Evolutionary conservation across 805 yeast species (phyloP).

Genomic region (Kodamaea neixiangensis): DNA sequence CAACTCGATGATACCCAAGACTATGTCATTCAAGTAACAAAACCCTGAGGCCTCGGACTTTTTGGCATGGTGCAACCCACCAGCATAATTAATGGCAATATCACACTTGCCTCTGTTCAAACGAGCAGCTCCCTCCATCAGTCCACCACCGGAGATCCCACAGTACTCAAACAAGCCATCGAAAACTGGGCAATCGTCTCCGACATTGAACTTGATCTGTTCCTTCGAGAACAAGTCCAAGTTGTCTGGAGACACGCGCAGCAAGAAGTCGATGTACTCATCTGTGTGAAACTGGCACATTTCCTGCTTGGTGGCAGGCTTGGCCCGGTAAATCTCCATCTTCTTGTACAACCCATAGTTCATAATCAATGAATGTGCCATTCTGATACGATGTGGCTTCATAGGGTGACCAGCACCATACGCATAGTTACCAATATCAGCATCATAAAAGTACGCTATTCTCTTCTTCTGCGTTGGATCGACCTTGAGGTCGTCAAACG

Average conservation of each 20-base stretch:
- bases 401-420: constrained; percentile 99
- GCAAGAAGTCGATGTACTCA: constrained; percentile 90
- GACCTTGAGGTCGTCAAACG: constrained; percentile 47
- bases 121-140: constrained; percentile 86
- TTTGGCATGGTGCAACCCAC: constrained; percentile 92
- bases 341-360: constrained; percentile 94
- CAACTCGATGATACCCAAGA: constrained; percentile 76
- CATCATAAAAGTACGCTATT: constrained; percentile 47
- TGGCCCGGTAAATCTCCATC: constrained; percentile 96
- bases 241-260: constrained; percentile 90
- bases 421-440: constrained; percentile 97
- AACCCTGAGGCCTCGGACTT: constrained; percentile 89
- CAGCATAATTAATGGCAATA: constrained; percentile 91
- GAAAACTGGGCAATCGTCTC: constrained; percentile 87
- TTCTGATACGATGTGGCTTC: constrained; percentile 98
- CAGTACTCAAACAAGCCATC: constrained; percentile 78
- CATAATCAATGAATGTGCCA: constrained; percentile 97
- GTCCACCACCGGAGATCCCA: constrained; percentile 83
- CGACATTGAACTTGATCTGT: constrained; percentile 89
- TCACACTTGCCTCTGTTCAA: constrained; percentile 81
- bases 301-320: constrained; percentile 96
- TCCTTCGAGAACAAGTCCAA: constrained; percentile 84
- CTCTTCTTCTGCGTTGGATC: constrained; percentile 43
- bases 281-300: constrained; percentile 98
- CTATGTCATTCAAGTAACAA: constrained; percentile 89